These are phyloP conservation scores for Colletotrichum aenigma DNA, from an alignment of 2,329 filamentous ascomycete genomes.

Conservation along the genomic window DNA sequence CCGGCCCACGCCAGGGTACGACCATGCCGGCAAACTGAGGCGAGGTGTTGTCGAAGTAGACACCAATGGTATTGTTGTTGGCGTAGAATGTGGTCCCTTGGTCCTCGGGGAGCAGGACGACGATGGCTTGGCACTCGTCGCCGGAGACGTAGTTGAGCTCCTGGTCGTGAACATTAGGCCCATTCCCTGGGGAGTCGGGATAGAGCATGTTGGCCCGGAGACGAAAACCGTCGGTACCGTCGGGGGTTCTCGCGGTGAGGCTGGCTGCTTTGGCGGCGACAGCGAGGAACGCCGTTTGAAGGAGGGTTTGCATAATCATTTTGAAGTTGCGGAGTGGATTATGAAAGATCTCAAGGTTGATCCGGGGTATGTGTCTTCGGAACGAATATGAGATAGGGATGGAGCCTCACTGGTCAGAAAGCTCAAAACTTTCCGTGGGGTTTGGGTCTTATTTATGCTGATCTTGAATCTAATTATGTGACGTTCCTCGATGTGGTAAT, in stretches of 20 bases:
- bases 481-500: not conserved
- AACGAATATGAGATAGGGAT: not conserved
- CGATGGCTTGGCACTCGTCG: not conserved
- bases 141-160: not conserved
- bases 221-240: not conserved
- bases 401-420: too few species aligned
- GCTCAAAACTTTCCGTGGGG: fast-evolving
- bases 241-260: not conserved
- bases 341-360: not conserved
- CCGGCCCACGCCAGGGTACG: not conserved
- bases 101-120: not conserved
- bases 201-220: not conserved
- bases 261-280: not conserved
- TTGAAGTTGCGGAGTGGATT: fast-evolving
- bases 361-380: fast-evolving
- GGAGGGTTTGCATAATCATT: not conserved
- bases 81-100: not conserved
- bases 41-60: not conserved
- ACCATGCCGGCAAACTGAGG: not conserved
- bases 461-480: not conserved
- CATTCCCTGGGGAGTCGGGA: not conserved
- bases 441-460: not conserved
- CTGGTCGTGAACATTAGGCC: not conserved
- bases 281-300: not conserved
- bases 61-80: not conserved